phyloP scores from a whole-genome alignment of 139 green algal genomes.

The Axilococcus clingmanii region DNA sequence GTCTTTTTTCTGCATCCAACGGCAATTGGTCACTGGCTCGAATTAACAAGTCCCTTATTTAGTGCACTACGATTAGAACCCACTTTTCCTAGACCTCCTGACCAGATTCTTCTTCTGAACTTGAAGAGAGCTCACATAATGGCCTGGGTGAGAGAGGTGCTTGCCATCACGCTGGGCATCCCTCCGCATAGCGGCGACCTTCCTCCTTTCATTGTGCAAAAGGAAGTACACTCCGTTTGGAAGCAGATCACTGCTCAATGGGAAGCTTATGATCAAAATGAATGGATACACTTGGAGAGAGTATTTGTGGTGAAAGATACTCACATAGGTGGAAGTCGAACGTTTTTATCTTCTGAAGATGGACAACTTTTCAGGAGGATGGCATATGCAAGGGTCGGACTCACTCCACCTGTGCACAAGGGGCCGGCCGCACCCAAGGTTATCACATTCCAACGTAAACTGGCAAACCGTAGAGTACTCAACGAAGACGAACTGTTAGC shows the following conservation, averaged over 20 bases:
- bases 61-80: constrained; percentile 26
- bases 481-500: constrained; percentile 61
- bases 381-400: not conserved
- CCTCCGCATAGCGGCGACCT: constrained; percentile 27
- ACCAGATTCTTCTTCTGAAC: constrained; percentile 56
- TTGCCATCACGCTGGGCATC: constrained; percentile 44
- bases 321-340: constrained; percentile 53
- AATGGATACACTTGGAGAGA: constrained; percentile 70
- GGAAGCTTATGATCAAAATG: constrained; percentile 34
- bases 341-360: not conserved
- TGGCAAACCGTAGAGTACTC: constrained; percentile 68
- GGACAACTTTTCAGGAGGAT: not conserved
- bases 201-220: constrained; percentile 64
- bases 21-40: constrained; percentile 78
- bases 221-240: constrained; percentile 42
- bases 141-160: constrained; percentile 65
- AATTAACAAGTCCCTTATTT: constrained; percentile 76
- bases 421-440: constrained; percentile 21
- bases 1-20: constrained; percentile 79
- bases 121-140: constrained; percentile 66
- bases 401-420: not conserved
- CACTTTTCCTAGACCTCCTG: constrained; percentile 40
- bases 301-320: constrained; percentile 66
- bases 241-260: constrained; percentile 61
- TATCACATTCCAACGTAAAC: constrained; percentile 81